These are phyloP conservation scores for Hanseniaspora hatyaiensis DNA, from an alignment of 805 yeast genomes.

Conservation along the genomic window DNA sequence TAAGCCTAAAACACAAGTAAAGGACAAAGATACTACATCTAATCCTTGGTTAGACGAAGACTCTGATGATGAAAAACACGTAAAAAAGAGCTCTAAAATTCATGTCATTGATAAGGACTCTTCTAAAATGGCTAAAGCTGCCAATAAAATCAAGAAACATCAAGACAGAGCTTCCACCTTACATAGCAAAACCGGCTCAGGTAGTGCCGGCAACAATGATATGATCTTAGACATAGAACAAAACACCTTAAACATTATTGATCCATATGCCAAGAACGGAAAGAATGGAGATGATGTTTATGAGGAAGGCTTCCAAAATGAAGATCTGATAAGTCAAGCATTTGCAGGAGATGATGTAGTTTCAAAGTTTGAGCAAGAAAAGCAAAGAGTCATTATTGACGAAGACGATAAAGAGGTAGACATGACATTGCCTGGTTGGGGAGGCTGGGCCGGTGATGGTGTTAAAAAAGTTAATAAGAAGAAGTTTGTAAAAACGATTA, in stretches of 20 bases:
- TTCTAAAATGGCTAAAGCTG: conserved; percentile 38
- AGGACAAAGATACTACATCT: too few species aligned
- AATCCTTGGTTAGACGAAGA: conserved; percentile 44
- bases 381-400: conserved; percentile 49
- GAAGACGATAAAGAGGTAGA: conserved; percentile 86
- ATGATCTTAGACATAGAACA: conserved; percentile 34
- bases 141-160: conserved; percentile 32
- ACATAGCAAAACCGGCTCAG: conserved; percentile 26
- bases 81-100: conserved; percentile 37
- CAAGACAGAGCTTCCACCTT: conserved; percentile 20
- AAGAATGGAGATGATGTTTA: conserved; percentile 17
- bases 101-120: conserved; percentile 41
- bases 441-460: conserved; percentile 82
- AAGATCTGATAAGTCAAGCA: conserved; percentile 75
- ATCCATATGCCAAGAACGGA: conserved; percentile 37
- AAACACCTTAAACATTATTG: conserved; percentile 44
- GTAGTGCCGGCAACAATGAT: background rate
- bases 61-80: conserved; percentile 24
- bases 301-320: conserved; percentile 50
- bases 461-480: conserved; percentile 37
- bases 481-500: conserved; percentile 55
- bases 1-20: too few species aligned
- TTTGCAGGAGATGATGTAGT: conserved; percentile 97
- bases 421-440: conserved; percentile 92
- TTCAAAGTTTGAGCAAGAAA: conserved; percentile 63